phyloP scores from a whole-genome alignment of 805 yeast species.

The Candida ovalis region DNA sequence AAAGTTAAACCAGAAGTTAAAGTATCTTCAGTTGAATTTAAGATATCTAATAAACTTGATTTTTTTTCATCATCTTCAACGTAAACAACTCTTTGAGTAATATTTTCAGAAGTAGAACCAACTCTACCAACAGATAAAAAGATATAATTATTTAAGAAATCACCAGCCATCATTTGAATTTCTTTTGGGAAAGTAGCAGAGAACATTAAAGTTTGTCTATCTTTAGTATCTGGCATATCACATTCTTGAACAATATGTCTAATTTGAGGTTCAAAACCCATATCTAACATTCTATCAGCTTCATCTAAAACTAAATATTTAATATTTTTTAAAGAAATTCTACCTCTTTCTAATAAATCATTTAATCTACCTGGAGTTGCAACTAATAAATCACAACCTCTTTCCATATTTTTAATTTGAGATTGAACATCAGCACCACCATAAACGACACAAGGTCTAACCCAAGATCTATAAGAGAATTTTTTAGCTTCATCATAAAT shows the following conservation, averaged over 20 bases:
- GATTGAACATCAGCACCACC: slow-evolving; percentile 96
- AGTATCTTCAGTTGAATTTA: slow-evolving; percentile 64
- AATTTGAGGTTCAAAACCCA: slow-evolving; percentile 99
- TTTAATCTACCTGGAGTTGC: slow-evolving; percentile 99
- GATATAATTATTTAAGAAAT: slow-evolving; percentile 92
- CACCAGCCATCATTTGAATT: slow-evolving; percentile 95
- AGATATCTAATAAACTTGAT: slow-evolving; percentile 82
- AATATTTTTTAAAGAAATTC: slow-evolving; percentile 83
- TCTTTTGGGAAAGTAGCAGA: slow-evolving; percentile 99
- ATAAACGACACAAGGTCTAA: slow-evolving; percentile 90
- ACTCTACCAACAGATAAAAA: slow-evolving; percentile 98
- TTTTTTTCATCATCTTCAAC: slow-evolving; percentile 94
- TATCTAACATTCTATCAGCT: slow-evolving; percentile 99
- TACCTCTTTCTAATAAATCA: slow-evolving; percentile 93
- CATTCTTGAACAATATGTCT: slow-evolving; percentile 96
- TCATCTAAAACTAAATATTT: slow-evolving; percentile 94
- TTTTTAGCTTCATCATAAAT: slow-evolving; percentile 94
- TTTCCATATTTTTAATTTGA: slow-evolving; percentile 83
- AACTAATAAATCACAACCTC: slow-evolving; percentile 93
- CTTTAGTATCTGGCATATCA: slow-evolving; percentile 90
- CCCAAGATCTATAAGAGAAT: slow-evolving; percentile 98
- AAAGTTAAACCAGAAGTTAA: slow-evolving; percentile 70
- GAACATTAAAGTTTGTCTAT: slow-evolving; percentile 97
- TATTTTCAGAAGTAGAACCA: slow-evolving; percentile 98
- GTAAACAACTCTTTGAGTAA: slow-evolving; percentile 87